phyloP scores from a whole-genome alignment of 1,284 basidiomycete genomes.

The Malassezia dermatis region DNA sequence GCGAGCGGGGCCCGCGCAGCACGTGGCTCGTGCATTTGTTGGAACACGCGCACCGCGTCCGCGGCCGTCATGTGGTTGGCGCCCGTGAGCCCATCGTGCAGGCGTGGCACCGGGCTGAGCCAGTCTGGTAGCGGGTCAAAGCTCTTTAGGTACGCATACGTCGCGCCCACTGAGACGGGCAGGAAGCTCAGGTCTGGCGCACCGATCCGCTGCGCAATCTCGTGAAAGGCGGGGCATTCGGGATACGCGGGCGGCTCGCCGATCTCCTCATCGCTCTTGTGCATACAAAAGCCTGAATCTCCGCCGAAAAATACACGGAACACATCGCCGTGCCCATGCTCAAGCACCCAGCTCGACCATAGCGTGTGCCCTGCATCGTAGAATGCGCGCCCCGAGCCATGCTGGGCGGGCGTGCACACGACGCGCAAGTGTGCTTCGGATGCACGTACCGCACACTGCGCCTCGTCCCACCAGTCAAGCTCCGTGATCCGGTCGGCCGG shows the following conservation, averaged over 20 bases:
- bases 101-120: conserved; percentile 29
- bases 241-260: conserved; percentile 21
- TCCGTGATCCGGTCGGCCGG: conserved; percentile 27
- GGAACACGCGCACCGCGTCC: conserved; percentile 32
- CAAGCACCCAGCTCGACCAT: conserved; percentile 39
- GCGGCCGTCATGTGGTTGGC: conserved; percentile 40
- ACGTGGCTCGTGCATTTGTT: conserved; percentile 19
- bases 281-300: conserved; percentile 42
- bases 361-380: conserved; percentile 29
- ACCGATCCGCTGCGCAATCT: conserved; percentile 28
- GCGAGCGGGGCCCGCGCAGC: conserved; percentile 5
- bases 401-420: conserved; percentile 43
- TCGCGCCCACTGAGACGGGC: conserved; percentile 43
- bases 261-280: conserved; percentile 13
- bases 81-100: conserved; percentile 30
- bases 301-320: conserved; percentile 41
- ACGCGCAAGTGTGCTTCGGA: conserved; percentile 6
- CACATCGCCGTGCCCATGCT: conserved; percentile 13
- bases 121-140: conserved; percentile 31
- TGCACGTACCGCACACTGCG: conserved; percentile 7
- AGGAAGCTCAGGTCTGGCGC: conserved; percentile 30
- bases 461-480: conserved; percentile 45
- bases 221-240: conserved; percentile 34
- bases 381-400: conserved; percentile 36
- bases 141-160: conserved; percentile 35